These are phyloP conservation scores for Sphagnum fallax DNA, from an alignment of 228 moss, liverwort and hornwort species.

Conservation along the genomic window DNA sequence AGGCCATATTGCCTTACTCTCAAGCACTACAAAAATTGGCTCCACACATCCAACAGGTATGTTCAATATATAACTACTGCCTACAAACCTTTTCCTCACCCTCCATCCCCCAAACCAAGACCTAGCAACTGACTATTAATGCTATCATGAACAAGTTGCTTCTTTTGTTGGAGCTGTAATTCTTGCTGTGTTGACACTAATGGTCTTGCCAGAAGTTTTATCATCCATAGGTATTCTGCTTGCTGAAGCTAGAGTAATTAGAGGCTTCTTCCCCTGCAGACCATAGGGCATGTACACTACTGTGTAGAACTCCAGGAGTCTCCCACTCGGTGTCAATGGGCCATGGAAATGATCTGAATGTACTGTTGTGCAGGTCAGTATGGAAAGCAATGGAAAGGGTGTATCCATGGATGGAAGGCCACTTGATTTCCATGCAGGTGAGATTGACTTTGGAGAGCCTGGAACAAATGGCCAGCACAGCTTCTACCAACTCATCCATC, in stretches of 20 bases:
- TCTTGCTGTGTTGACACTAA: too few species aligned
- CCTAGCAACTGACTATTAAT: background rate
- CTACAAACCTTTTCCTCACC: background rate
- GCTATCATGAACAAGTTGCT: background rate
- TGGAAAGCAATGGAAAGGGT: slow-evolving; percentile 99
- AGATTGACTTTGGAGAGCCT: slow-evolving; percentile 97
- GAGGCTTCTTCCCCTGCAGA: too few species aligned
- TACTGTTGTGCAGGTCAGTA: slow-evolving; percentile 60
- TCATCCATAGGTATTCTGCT: background rate
- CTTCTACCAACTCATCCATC: slow-evolving; percentile 98
- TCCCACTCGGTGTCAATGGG: too few species aligned
- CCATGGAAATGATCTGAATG: too few species aligned
- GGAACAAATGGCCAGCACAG: slow-evolving; percentile 98
- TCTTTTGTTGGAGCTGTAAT: background rate
- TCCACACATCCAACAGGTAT: slow-evolving; percentile 65
- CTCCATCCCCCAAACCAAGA: background rate
- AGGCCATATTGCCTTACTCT: slow-evolving; percentile 83
- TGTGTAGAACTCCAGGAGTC: background rate
- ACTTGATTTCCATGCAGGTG: slow-evolving; percentile 66
- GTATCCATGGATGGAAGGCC: slow-evolving; percentile 79
- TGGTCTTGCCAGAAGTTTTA: too few species aligned
- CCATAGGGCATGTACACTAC: background rate
- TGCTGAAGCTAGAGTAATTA: slow-evolving; percentile 12
- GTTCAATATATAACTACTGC: background rate
- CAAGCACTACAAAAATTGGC: slow-evolving; percentile 76